Conservation (phyloP, 2,329 filamentous ascomycete genomes). For the Trematosphaeria pertusa region DNA sequence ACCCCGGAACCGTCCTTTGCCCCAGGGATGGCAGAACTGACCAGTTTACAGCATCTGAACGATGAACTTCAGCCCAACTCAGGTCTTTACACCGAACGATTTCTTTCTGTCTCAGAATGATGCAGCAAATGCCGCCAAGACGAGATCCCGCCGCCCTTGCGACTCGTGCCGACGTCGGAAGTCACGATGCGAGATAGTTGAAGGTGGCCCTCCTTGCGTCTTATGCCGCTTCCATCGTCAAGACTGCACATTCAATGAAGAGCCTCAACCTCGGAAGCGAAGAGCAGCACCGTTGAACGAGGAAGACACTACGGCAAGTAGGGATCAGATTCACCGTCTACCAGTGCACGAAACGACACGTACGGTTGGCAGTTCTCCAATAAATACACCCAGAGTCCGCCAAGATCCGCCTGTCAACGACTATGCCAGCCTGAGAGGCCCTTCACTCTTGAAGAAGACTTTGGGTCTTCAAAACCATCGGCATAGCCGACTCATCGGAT, state of each 20-base stretch:
- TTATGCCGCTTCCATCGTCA: slow-evolving; percentile 71
- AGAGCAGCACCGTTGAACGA: slow-evolving; percentile 52
- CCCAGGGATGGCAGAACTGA: no score
- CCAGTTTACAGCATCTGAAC: no score
- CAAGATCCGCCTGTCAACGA: slow-evolving; percentile 36
- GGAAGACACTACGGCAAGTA: slow-evolving; percentile 11
- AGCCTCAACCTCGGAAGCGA: slow-evolving; percentile 73
- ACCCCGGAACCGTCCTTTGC: no score
- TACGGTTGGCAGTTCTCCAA: slow-evolving; percentile 10
- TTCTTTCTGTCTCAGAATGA: slow-evolving; percentile 13
- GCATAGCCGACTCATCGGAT: slow-evolving; percentile 38
- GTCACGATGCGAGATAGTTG: slow-evolving; percentile 71
- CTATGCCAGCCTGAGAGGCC: slow-evolving; percentile 43
- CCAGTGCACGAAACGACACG: background rate
- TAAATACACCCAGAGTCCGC: slow-evolving; percentile 24
- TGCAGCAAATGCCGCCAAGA: slow-evolving; percentile 13
- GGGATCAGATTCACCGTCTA: background rate
- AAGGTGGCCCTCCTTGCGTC: slow-evolving; percentile 69
- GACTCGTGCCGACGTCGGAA: slow-evolving; percentile 71
- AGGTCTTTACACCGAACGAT: slow-evolving; percentile 21
- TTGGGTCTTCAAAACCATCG: slow-evolving; percentile 42
- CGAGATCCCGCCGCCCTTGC: slow-evolving; percentile 60
- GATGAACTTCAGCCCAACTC: slow-evolving; percentile 25
- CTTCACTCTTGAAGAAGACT: slow-evolving; percentile 44
- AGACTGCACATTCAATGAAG: slow-evolving; percentile 72